A percentile compares a stretch with the other conserved stretches of the same genome.
These are phyloP conservation scores for Platanthera zijinensis DNA, from an alignment of 106 monocot genomes.

Conservation along the genomic window DNA sequence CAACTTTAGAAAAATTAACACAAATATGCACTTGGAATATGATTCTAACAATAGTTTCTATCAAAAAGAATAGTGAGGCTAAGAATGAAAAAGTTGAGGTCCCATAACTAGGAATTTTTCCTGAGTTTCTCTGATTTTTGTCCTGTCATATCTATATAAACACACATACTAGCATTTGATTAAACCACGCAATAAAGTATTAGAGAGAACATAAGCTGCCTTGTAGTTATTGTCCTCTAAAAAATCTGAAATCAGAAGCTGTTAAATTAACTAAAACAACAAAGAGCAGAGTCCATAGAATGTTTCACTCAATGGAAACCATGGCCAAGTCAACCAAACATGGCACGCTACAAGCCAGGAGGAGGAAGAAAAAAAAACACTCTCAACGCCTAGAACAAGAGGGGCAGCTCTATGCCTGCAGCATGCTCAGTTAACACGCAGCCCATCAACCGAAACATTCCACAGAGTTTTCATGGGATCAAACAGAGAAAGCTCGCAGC, in stretches of 20 bases:
- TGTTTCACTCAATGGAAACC: neutral
- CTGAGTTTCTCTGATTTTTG: too few relatives aligned
- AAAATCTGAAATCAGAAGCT: slow-evolving; percentile 11
- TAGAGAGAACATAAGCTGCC: neutral
- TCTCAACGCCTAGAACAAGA: neutral
- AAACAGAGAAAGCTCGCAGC: neutral
- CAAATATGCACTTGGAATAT: too few relatives aligned
- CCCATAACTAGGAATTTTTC: too few relatives aligned
- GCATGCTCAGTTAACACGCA: neutral
- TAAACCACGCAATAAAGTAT: neutral
- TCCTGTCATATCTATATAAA: too few relatives aligned
- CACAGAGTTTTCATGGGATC: neutral
- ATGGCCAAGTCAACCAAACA: slow-evolving; percentile 3
- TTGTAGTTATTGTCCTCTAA: neutral
- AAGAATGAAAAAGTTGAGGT: too few relatives aligned
- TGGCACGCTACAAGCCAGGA: slow-evolving; percentile 6
- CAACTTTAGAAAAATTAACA: too few relatives aligned
- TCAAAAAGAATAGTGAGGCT: too few relatives aligned
- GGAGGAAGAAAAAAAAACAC: slow-evolving; percentile 2
- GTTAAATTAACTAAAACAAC: slow-evolving; percentile 22
- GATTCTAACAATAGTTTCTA: too few relatives aligned
- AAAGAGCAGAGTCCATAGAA: neutral
- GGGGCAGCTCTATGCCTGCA: slow-evolving; percentile 7
- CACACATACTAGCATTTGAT: neutral
- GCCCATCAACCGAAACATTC: slow-evolving; percentile 10